These are phyloP conservation scores for Alternaria arborescens DNA, from an alignment of 2,329 filamentous ascomycete genomes.

Conservation along the genomic window DNA sequence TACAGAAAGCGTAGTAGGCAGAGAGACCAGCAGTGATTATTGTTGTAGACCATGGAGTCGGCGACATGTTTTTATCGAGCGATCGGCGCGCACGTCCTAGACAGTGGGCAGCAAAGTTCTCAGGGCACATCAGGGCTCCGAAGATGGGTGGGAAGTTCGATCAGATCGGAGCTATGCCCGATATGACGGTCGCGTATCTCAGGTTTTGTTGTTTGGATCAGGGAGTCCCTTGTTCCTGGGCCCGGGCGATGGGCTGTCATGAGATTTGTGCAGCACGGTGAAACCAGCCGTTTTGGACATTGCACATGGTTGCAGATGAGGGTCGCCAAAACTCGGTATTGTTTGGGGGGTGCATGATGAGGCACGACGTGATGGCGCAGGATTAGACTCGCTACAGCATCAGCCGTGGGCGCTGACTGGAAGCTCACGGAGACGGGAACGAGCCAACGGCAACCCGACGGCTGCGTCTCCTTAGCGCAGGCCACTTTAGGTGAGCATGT, in stretches of 20 bases:
- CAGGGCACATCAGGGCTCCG: conserved; percentile 5
- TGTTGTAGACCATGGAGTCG: conserved; percentile 4
- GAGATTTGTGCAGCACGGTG: conserved; percentile 12
- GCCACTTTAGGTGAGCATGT: conserved; percentile 4
- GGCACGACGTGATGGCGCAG: background rate
- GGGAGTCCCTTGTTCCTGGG: conserved; percentile 9
- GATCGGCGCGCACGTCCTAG: conserved; percentile 8
- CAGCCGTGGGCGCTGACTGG: too few species aligned
- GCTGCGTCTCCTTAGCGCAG: conserved; percentile 3
- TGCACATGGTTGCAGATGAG: conserved; percentile 1
- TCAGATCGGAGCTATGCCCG: conserved; percentile 24
- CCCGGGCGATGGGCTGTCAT: conserved; percentile 1
- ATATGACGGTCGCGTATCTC: conserved; percentile 26
- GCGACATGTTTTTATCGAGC: conserved; percentile 11
- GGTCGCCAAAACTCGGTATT: background rate
- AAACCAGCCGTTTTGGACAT: conserved; percentile 5
- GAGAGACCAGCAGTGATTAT: background rate
- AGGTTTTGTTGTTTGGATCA: background rate
- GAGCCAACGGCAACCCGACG: conserved; percentile 10
- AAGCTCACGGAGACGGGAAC: conserved; percentile 4
- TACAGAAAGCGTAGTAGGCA: background rate
- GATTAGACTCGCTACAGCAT: conserved; percentile 4
- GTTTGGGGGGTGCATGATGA: background rate
- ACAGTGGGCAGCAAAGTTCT: conserved; percentile 4
- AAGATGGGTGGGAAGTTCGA: conserved; percentile 7